phyloP scores from a whole-genome alignment of 169 alveolate genomes.

The Sarcocystis neurona region DNA sequence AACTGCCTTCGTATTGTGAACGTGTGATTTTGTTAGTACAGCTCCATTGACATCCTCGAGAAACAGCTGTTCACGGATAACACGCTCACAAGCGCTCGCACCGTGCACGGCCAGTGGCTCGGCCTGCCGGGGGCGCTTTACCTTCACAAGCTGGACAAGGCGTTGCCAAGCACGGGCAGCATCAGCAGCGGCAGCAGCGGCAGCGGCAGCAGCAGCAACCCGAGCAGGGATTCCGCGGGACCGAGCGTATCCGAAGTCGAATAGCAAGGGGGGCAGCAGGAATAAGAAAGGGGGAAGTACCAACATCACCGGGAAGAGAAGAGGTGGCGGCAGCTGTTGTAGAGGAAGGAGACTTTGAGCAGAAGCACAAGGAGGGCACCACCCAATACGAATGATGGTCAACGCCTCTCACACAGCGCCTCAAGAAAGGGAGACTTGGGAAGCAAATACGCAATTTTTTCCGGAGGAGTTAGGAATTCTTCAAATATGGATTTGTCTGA shows the following conservation, averaged over 20 bases:
- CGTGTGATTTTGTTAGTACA: slow-evolving; percentile 1
- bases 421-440: too few relatives aligned
- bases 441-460: too few relatives aligned
- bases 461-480: too few relatives aligned
- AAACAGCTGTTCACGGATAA: slow-evolving; percentile 2
- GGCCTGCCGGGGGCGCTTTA: slow-evolving; percentile 25
- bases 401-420: too few relatives aligned
- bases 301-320: neutral
- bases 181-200: neutral
- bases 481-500: too few relatives aligned
- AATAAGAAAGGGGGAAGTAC: neutral
- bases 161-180: neutral
- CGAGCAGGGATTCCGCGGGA: neutral
- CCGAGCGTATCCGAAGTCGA: neutral
- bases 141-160: neutral
- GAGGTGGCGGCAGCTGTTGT: too few relatives aligned
- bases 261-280: neutral
- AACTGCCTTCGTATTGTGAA: neutral
- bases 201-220: neutral
- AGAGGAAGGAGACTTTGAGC: too few relatives aligned
- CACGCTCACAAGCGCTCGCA: neutral
- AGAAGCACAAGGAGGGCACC: too few relatives aligned
- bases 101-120: slow-evolving; percentile 27
- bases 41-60: slow-evolving; percentile 28
- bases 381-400: too few relatives aligned